Base-by-base conservation (phyloP, 352 stramenopile species). In the Pythium brachiatum region DNA sequence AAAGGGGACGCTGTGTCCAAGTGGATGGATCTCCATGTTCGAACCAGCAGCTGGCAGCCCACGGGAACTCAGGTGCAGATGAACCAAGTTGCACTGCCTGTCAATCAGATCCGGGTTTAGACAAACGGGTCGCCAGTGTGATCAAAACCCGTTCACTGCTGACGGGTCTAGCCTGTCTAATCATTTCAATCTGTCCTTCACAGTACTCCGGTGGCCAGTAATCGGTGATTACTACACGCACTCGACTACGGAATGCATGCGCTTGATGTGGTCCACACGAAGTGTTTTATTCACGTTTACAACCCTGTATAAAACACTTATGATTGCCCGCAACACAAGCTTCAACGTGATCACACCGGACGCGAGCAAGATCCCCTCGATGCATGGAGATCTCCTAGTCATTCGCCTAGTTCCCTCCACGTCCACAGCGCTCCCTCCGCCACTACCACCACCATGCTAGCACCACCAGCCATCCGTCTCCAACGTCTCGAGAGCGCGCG, bases 321-420 rank as follows among this genome's bases (percentile, higher is more conserved):
- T 38, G 47, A 57, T 64, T 53, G 57, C 47, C 18, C 4, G n/a
- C 31, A 23, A 21, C 5, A 32, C 31, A 8, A 8, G 50, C 58
- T 65, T 65, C 58, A 65, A 65, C 48, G 27, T 65, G 34, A 59
- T 59, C 58, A 65, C 6, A 15, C 12, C 21, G 25, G 21, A 2
- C 46, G 9, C 46, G 20, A 41, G 16, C 12, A 21, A 48, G 34
- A 20, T 48, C n/a, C 53, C 26, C 21, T 54, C 8, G 7, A 5
- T 41, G 11, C 48, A 21, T 18, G 27, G 11, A 2, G 31, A 20
- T n/a, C 8, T 47, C 21, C 23, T 46, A 29, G 9, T 34, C 9
- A 34, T 34, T 34, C 9, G 34, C 8, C 13, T 5, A 13, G 13
- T 41, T 2, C 9, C 8, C 34, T 9, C 34, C 34, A 41, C 34